Evolutionary conservation across 1,139 yeast genomes (phyloP), one percentile per base, ranked within the genome.

Genomic region (Hemisphaericaspora lyxosophila): DNA sequence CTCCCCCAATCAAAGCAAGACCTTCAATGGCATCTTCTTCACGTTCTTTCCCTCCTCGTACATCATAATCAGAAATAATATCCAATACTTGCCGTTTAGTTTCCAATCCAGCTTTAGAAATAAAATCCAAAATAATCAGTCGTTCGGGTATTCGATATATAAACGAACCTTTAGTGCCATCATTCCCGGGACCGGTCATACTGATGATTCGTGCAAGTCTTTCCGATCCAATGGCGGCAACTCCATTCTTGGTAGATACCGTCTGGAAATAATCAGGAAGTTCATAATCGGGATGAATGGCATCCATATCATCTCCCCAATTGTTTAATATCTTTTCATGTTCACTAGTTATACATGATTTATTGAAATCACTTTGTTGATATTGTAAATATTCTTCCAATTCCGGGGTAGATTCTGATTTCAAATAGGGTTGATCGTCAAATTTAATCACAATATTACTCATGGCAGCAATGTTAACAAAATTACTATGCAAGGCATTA

Each of bases 71-170:
- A 14, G 43, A 37, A 25, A 73, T 47, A 13, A 51, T 48, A 7
- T 54, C 47, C 14, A 73, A 33, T 3, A 70, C 47, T 7, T 55
- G 39, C 38, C 67, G 69, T 12, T 55, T 48, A n/a, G 33, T 49
- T 23, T 66, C 62, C 13, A 68, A 60, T 37, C 67, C 72, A 1
- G 64, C 61, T 29, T 64, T 70, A 34, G 78, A 78, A 26, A 86
- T 59, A 54, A 92, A 92, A 57, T 90, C 96, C 23, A 89, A 61
- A 34, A 85, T 62, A 4, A 92, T 71, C 51, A 88, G 84, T 34
- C 73, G 72, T 48, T 88, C 96, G 0, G 89, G 86, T 2, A 89
- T 52, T 41, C 85, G 65, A 56, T 81, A 84, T 1, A 85, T 70
- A 36, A 78, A 70, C 24, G 78, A 72, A 24, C 45, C 49, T n/a